Evolutionary conservation across 2,329 filamentous ascomycete species (phyloP).

Genomic region (Pezicula radicicola): DNA sequence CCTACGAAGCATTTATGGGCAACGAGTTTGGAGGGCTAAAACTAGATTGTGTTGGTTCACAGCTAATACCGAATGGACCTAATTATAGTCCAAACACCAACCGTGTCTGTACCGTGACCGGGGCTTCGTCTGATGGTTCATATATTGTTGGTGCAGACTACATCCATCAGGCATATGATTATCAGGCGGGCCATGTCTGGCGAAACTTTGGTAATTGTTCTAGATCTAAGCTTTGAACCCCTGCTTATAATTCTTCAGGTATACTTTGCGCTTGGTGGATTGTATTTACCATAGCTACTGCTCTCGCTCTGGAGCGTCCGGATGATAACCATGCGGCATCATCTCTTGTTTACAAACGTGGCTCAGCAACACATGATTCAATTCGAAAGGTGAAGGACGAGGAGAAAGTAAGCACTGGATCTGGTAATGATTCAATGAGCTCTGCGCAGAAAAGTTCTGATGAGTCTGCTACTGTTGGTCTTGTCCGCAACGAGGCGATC

Average conservation of each 20-base stretch:
- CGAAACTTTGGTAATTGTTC: slow-evolving; percentile 56
- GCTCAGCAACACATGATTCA: slow-evolving; percentile 52
- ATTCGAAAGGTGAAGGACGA: slow-evolving; percentile 57
- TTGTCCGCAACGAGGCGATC: slow-evolving; percentile 60
- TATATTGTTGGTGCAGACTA: slow-evolving; percentile 56
- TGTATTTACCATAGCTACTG: slow-evolving; percentile 42
- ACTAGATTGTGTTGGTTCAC: slow-evolving; percentile 43
- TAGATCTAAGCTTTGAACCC: slow-evolving; percentile 9
- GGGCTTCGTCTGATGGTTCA: slow-evolving; percentile 47
- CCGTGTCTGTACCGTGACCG: slow-evolving; percentile 54
- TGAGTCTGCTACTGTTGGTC: slow-evolving; percentile 21
- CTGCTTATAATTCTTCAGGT: too few relatives aligned
- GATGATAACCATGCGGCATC: slow-evolving; percentile 16
- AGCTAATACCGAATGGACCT: slow-evolving; percentile 45
- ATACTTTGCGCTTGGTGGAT: slow-evolving; percentile 37
- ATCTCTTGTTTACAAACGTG: slow-evolving; percentile 51
- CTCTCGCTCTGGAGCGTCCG: slow-evolving; percentile 36
- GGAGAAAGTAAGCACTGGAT: slow-evolving; percentile 27
- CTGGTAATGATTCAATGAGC: slow-evolving; percentile 25
- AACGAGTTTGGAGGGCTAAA: slow-evolving; percentile 64
- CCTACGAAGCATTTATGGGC: slow-evolving; percentile 62
- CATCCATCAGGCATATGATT: slow-evolving; percentile 49
- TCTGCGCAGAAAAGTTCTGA: not conserved
- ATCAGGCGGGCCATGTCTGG: slow-evolving; percentile 58
- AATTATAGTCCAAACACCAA: slow-evolving; percentile 32